Evolutionary conservation across 441 rosid species (phyloP).

Genomic region (Eruca vesicaria): DNA sequence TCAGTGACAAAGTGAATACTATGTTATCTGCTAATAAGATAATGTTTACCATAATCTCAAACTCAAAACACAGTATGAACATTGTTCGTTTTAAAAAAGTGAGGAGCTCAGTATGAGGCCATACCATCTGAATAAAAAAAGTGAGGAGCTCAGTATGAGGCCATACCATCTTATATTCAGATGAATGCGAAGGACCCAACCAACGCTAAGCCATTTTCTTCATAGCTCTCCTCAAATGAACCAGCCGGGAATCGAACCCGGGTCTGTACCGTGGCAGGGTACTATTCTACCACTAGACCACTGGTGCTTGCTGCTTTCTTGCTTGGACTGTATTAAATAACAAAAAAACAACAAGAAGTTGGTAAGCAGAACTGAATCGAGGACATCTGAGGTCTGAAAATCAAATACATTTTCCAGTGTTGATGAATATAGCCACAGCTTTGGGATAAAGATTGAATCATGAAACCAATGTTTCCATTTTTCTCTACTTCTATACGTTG

Average conservation of each 20-base stretch:
- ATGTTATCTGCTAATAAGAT: not conserved
- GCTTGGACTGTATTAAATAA: too few relatives aligned
- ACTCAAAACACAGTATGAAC: too few relatives aligned
- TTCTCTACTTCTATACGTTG: not conserved
- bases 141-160: conserved; percentile 12
- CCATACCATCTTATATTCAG: not conserved
- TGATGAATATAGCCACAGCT: conserved; percentile 9
- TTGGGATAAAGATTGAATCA: conserved; percentile 5
- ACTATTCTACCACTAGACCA: conserved; percentile 98
- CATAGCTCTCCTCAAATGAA: conserved; percentile 22
- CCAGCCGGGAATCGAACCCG: conserved; percentile 84
- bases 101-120: conserved; percentile 9
- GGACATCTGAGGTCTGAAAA: not conserved
- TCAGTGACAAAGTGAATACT: not conserved
- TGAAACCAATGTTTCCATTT: not conserved
- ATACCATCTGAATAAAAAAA: not conserved
- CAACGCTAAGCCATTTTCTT: not conserved
- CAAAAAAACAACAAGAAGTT: not conserved
- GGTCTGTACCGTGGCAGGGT: conserved; percentile 98
- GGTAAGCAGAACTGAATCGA: not conserved
- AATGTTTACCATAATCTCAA: not conserved
- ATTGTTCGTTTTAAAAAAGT: not conserved
- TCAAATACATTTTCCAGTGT: conserved; percentile 8
- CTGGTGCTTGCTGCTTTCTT: too few relatives aligned
- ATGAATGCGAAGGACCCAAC: conserved; percentile 14